Conservation (phyloP, 2,329 filamentous ascomycete species). For the Hypomyces perniciosus region DNA sequence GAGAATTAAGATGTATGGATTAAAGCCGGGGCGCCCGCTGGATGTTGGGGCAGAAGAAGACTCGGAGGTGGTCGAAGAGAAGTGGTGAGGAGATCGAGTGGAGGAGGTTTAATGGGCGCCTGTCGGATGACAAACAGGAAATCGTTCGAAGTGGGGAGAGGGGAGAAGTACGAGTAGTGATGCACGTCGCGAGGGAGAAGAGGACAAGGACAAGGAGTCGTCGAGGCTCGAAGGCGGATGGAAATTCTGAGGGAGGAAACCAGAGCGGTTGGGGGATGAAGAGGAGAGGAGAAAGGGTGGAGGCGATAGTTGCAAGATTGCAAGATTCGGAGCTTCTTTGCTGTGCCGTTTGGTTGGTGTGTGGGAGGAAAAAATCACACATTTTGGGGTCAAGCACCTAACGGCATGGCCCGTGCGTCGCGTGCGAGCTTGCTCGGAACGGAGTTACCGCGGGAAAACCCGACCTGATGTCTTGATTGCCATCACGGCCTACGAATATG, state of each 20-base stretch:
- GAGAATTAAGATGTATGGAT: constrained; percentile 2
- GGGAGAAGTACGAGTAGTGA: not conserved
- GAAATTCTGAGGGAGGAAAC: not conserved
- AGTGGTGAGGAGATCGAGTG: constrained; percentile 8
- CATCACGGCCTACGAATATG: no score
- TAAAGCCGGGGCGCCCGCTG: constrained; percentile 7
- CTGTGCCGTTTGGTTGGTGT: constrained; percentile 11
- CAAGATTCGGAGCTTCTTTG: constrained; percentile 11
- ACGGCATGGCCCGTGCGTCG: constrained; percentile 11
- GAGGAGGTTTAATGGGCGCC: constrained; percentile 12
- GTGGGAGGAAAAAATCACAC: constrained; percentile 13
- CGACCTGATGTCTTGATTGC: no score
- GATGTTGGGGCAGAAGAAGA: constrained; percentile 12
- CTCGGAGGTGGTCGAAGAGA: constrained; percentile 12
- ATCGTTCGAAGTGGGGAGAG: not conserved
- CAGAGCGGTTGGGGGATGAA: not conserved
- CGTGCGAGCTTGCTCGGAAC: constrained; percentile 5
- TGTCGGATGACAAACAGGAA: constrained; percentile 14
- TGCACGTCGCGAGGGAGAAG: constrained; percentile 3
- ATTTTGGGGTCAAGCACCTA: constrained; percentile 13
- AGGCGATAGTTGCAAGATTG: constrained; percentile 7
- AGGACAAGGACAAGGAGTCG: constrained; percentile 9
- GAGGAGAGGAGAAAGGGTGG: constrained; percentile 12
- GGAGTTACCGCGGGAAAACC: constrained; percentile 9
- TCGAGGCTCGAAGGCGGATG: constrained; percentile 6